phyloP scores from a whole-genome alignment of 257 asterid genomes.

The Cynanchum wilfordii region DNA sequence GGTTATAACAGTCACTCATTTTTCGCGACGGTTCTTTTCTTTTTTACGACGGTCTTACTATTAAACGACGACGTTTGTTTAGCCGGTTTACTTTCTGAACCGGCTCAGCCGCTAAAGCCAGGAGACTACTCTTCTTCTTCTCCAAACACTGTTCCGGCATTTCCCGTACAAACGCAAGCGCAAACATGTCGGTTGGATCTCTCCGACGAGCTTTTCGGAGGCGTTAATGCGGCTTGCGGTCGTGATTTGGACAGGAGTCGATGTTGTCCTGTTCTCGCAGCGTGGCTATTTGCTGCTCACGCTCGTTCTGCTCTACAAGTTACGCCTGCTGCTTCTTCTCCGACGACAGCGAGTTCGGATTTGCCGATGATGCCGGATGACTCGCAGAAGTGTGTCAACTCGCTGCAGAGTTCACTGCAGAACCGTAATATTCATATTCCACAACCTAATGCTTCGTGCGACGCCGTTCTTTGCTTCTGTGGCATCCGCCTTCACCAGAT shows the following conservation, averaged over 20 bases:
- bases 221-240: conserved; percentile 82
- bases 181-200: conserved; percentile 69
- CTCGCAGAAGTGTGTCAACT: conserved; percentile 83
- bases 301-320: conserved; percentile 78
- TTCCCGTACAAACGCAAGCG: conserved; percentile 63
- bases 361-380: conserved; percentile 96
- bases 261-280: conserved; percentile 94
- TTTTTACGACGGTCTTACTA: not conserved
- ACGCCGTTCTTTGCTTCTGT: conserved; percentile 90
- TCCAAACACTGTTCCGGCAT: conserved; percentile 77
- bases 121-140: conserved; percentile 36
- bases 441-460: conserved; percentile 81
- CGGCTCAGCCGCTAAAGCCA: conserved; percentile 71
- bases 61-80: conserved; percentile 8
- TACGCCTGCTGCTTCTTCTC: conserved; percentile 36
- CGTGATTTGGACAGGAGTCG: conserved; percentile 85
- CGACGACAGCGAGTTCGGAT: conserved; percentile 32
- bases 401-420: conserved; percentile 63
- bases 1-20: not conserved
- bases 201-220: conserved; percentile 88
- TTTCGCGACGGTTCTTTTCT: not conserved
- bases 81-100: conserved; percentile 52
- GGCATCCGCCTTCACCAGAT: conserved; percentile 93
- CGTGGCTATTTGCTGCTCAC: conserved; percentile 98
- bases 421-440: conserved; percentile 65